Evolutionary conservation across 1,284 basidiomycete genomes (phyloP).

Genomic region (Leccinum insolens): DNA sequence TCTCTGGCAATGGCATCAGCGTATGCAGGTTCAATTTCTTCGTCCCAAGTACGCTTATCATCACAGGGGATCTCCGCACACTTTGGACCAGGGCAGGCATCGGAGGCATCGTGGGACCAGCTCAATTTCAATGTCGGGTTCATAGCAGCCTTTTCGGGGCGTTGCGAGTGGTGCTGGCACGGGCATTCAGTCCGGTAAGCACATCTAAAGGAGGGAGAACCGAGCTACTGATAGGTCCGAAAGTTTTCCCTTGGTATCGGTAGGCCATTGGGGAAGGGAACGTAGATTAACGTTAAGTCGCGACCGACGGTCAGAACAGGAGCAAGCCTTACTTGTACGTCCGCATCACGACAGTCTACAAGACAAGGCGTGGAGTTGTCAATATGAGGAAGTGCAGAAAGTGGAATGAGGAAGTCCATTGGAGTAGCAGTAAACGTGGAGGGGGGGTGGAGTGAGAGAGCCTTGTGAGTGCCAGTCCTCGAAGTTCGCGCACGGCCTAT

Average conservation of each 20-base stretch:
- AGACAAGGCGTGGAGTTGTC: too few species aligned
- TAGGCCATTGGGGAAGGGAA: neutral
- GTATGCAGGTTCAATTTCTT: slow-evolving; percentile 19
- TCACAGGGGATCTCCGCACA: neutral
- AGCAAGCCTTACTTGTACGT: neutral
- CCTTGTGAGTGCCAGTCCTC: neutral
- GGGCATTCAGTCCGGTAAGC: neutral
- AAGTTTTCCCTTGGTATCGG: neutral
- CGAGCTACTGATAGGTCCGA: neutral
- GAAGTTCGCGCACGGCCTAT: neutral
- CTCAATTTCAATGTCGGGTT: neutral
- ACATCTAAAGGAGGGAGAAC: neutral
- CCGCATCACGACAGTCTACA: neutral
- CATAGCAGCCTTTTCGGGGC: neutral
- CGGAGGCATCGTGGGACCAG: neutral
- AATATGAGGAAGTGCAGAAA: neutral
- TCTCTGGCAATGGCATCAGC: slow-evolving; percentile 19
- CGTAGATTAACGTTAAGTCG: neutral
- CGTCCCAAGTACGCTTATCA: neutral
- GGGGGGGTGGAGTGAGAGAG: neutral
- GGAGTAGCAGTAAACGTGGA: neutral
- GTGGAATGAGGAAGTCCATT: neutral
- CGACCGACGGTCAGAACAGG: neutral
- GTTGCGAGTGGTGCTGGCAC: neutral
- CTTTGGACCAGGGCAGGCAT: neutral